phyloP scores from a whole-genome alignment of 805 yeast species.

The Schwanniomyces vanrijiae region DNA sequence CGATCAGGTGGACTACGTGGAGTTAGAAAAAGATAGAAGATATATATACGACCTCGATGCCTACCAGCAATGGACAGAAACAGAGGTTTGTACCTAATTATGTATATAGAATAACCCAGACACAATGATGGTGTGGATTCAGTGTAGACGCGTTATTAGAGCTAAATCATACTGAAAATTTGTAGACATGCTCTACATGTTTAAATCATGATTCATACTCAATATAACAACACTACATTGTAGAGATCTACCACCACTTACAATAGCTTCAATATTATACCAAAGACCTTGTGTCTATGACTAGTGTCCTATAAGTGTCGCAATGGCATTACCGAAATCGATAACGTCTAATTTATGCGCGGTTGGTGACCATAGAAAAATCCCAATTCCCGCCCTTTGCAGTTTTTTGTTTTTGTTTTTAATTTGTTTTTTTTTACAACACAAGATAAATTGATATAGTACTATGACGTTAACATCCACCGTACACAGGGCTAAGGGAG shows the following conservation, averaged over 20 bases:
- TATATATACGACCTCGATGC: slow-evolving; percentile 52
- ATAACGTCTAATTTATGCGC: background rate
- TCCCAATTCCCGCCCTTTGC: slow-evolving; percentile 6
- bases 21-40: slow-evolving; percentile 57
- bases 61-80: slow-evolving; percentile 69
- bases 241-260: too few relatives aligned
- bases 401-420: slow-evolving; percentile 8
- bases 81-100: slow-evolving; percentile 70
- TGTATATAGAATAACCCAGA: background rate
- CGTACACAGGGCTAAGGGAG: slow-evolving; percentile 10
- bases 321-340: background rate
- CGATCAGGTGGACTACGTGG: slow-evolving; percentile 68
- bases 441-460: slow-evolving; percentile 1
- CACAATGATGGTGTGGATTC: too few relatives aligned
- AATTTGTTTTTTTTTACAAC: slow-evolving; percentile 1
- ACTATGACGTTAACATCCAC: slow-evolving; percentile 38
- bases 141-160: too few relatives aligned
- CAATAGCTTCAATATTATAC: too few relatives aligned
- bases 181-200: too few relatives aligned
- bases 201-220: too few relatives aligned
- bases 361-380: slow-evolving; percentile 1
- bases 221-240: too few relatives aligned
- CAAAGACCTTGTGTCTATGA: too few relatives aligned
- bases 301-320: too few relatives aligned
- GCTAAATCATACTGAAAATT: too few relatives aligned